Conservation (phyloP, 306 rosid genomes). For the Morella rubra region DNA sequence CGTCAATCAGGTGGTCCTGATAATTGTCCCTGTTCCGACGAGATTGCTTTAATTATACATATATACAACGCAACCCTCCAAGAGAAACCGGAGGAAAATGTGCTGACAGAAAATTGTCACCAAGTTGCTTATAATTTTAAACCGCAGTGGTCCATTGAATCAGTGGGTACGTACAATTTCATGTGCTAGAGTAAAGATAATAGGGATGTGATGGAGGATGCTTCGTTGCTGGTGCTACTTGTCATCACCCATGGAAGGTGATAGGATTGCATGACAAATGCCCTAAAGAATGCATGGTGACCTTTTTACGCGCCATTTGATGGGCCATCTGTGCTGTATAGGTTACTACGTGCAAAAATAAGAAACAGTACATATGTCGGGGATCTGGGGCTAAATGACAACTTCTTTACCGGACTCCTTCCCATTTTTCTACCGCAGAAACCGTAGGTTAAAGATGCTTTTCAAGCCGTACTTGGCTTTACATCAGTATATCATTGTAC, state of each 20-base stretch:
- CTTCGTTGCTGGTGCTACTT: conserved; percentile 6
- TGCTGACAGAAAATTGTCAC: conserved; percentile 44
- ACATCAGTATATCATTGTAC: conserved; percentile 7
- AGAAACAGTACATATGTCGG: conserved; percentile 51
- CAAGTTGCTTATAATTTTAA: conserved; percentile 28
- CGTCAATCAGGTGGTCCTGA: conserved; percentile 44
- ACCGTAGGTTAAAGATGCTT: conserved; percentile 29
- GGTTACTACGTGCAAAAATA: conserved; percentile 42
- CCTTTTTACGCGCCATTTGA: conserved; percentile 35
- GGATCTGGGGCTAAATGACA: conserved; percentile 57
- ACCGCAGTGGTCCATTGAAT: conserved; percentile 44
- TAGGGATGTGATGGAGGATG: conserved; percentile 30
- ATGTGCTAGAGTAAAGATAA: conserved; percentile 15
- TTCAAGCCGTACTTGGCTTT: conserved; percentile 26
- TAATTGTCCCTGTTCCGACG: conserved; percentile 32
- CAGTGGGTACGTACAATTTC: conserved; percentile 14
- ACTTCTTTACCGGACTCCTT: conserved; percentile 31
- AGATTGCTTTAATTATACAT: conserved; percentile 18
- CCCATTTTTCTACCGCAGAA: conserved; percentile 36
- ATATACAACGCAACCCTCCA: conserved; percentile 39
- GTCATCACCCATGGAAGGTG: conserved; percentile 14
- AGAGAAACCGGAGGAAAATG: conserved; percentile 37
- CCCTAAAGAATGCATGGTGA: conserved; percentile 39
- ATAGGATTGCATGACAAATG: conserved; percentile 44
- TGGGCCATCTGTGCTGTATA: conserved; percentile 16